Base-by-base conservation (phyloP, 306 rosid species). In the Vachellia collinsii region DNA sequence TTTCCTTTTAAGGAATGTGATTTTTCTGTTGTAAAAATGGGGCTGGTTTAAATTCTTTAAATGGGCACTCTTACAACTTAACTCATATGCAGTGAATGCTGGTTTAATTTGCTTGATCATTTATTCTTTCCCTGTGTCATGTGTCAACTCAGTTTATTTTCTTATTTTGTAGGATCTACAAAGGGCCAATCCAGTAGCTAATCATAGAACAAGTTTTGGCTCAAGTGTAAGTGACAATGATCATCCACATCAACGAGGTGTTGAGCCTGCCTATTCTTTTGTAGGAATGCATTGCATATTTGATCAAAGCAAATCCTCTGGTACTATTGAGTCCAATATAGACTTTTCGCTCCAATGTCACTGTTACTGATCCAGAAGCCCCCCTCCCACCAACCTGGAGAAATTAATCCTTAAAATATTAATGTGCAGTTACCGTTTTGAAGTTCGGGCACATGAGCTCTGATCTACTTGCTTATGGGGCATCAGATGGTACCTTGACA, bases 381-480 rank as follows among this genome's bases (percentile, higher is more conserved):
- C 23, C 4, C 9, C 75, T 73, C 85, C 81, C 34, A 1, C 34
- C 34, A 29, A 29, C 59, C 6, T 36, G 36, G 62, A 4, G 72
- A 81, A 74, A 76, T 67, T 69, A 80, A 88, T 77, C 77, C 81
- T 77, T 82, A 84, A 70, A 80, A 64, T 54, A 77, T 85, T 65
- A 50, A 70, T 84, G 29, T 87, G 91, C 86, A 95, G 99, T 95
- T 77, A 93, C 92, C 68, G 97, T 95, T 65, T 74, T 95, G 89
- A 95, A 95, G 91, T 95, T 95, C 84, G 97, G 99, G 77, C 96
- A 95, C 85, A 95, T 87, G 99, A 95, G 93, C 82, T 95, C 99
- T 83, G 99, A 95, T 85, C 87, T 95, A 64, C 97, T 95, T 85
- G 99, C 99, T 51, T 95, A 91, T 75, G 99, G 99, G 69, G 95